A percentile compares a stretch with the other conserved stretches of the same genome.
Evolutionary conservation across 1,284 basidiomycete species (phyloP).

Genomic region (Ustilago shanxiensis): DNA sequence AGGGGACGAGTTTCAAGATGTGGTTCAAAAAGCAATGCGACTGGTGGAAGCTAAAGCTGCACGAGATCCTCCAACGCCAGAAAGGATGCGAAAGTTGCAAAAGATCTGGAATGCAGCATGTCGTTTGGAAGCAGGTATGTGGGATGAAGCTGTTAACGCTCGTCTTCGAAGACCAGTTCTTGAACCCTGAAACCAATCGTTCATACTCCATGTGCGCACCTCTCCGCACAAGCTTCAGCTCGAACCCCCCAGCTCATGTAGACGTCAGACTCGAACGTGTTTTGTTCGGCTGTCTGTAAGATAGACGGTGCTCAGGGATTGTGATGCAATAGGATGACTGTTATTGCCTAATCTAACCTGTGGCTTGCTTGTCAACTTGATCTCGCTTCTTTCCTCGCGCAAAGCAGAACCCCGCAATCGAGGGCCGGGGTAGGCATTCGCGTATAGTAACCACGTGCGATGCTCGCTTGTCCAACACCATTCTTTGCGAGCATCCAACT

Average conservation of each 20-base stretch:
- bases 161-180: conserved; percentile 24
- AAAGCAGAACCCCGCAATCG: background rate
- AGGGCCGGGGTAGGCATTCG: conserved; percentile 1
- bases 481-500: background rate
- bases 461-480: background rate
- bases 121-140: conserved; percentile 85
- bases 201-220: background rate
- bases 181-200: conserved; percentile 22
- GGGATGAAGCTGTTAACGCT: conserved; percentile 81
- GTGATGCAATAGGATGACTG: conserved; percentile 1
- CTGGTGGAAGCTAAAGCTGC: conserved; percentile 65
- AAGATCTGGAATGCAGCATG: conserved; percentile 82
- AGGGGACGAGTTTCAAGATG: conserved; percentile 78
- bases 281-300: background rate
- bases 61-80: conserved; percentile 77
- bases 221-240: background rate
- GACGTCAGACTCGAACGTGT: background rate
- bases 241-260: too few relatives aligned
- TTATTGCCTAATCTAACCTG: conserved; percentile 1
- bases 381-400: background rate
- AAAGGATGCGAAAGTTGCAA: conserved; percentile 78
- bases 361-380: background rate
- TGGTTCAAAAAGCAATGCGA: conserved; percentile 81
- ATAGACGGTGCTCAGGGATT: background rate
- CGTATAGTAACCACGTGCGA: conserved; percentile 14